phyloP scores from a whole-genome alignment of 78 protist genomes.

The Corallochytrium limacisporum region DNA sequence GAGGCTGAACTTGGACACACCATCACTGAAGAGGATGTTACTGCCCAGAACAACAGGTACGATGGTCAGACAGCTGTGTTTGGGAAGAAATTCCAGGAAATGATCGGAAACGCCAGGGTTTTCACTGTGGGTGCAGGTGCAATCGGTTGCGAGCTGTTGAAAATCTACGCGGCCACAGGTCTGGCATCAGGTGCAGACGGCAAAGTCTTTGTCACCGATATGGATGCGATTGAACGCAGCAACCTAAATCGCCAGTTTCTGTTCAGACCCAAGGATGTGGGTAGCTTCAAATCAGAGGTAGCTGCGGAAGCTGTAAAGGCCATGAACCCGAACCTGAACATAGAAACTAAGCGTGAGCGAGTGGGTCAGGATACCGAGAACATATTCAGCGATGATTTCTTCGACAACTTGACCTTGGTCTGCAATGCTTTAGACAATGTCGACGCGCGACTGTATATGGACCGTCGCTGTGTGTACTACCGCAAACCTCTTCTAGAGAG shows the following conservation, averaged over 20 bases:
- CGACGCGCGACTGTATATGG: constrained; percentile 85
- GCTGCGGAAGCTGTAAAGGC: constrained; percentile 80
- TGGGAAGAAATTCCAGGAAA: constrained; percentile 47
- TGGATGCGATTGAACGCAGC: constrained; percentile 86
- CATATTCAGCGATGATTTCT: constrained; percentile 78
- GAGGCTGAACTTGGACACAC: neutral
- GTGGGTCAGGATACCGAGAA: constrained; percentile 85
- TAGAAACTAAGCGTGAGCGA: constrained; percentile 52
- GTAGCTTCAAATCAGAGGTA: constrained; percentile 63
- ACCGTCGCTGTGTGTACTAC: constrained; percentile 73
- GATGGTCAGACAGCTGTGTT: constrained; percentile 78
- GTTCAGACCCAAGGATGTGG: constrained; percentile 72
- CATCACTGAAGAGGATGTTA: constrained; percentile 8
- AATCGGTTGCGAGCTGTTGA: constrained; percentile 94
- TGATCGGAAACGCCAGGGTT: neutral
- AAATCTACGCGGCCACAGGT: constrained; percentile 85
- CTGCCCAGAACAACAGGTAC: constrained; percentile 58
- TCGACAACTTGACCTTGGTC: constrained; percentile 56
- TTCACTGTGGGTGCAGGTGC: constrained; percentile 98
- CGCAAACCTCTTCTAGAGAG: constrained; percentile 82
- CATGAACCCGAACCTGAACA: constrained; percentile 78
- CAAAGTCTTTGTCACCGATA: constrained; percentile 76
- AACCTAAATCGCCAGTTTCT: constrained; percentile 94
- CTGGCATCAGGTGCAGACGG: constrained; percentile 38
- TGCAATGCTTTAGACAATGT: constrained; percentile 91